Base-by-base conservation (phyloP, 495 filamentous ascomycete genomes). In the Xylaria grammica region DNA sequence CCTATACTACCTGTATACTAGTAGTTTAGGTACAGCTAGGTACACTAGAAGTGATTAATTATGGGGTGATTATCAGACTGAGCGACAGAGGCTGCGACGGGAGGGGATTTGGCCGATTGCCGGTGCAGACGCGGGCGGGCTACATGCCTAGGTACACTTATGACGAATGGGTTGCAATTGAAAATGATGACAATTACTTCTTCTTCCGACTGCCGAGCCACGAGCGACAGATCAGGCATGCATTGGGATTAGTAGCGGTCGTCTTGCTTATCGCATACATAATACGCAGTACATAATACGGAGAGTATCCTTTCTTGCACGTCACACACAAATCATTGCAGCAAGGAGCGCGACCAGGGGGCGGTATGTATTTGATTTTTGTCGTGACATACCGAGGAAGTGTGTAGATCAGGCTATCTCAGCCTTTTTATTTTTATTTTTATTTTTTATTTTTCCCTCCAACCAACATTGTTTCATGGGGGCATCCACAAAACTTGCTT, bases 151-250 rank as follows among this genome's bases (percentile, higher is more conserved):
- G 8, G 40, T 9, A 42, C 13, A 42, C 13, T 6, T 42, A 11
- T 11, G 42, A 8, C n/a, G n/a, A n/a, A n/a, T n/a, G n/a, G n/a
- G n/a, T n/a, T n/a, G n/a, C n/a, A n/a, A n/a, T 46, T 15, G 4
- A 3, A 34, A 29, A 30, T 57, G 54, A 59, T 59, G 56, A 59
- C 56, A 59, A 59, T 59, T 59, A 59, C 40, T 48, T 46, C 34
- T 29, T 11, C 26, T 46, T 40, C 56, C 56, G 56, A 59, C 42
- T 59, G 56, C 56, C 56, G 56, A 59, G 42, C 56, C 42, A 15
- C 17, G 22, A 29, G 15, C 36, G 9, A 57, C 7, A 11, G 34
- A 11, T 55, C 34, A 20, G 9, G 11, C 4, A 44, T 26, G n/a
- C 3, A 44, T 29, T 32, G 40, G 38, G 54, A 57, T 57, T 45